Evolutionary conservation across 176 grass and related monocot genomes (phyloP).

Genomic region (Aechmea fasciata): DNA sequence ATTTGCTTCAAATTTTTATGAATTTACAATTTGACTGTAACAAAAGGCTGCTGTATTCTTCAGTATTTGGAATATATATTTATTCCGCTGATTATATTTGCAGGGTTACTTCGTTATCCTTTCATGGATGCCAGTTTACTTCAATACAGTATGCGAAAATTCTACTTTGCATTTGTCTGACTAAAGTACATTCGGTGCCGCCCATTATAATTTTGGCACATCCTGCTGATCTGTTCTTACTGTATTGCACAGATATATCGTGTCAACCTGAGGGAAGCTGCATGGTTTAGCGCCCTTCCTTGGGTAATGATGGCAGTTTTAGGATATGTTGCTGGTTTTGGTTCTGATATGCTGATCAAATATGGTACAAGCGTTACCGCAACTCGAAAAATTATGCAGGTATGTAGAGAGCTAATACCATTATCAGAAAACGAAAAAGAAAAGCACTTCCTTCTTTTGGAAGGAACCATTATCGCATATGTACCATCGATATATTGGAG

Average conservation of each 20-base stretch:
- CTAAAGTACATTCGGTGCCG: constrained; percentile 10
- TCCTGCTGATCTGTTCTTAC: background rate
- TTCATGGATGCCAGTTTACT: constrained; percentile 99
- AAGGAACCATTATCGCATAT: too few species aligned
- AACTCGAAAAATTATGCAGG: constrained; percentile 98
- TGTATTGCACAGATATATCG: constrained; percentile 54
- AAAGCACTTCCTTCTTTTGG: too few species aligned
- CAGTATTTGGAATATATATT: background rate
- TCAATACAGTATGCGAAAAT: constrained; percentile 62
- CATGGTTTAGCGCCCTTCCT: constrained; percentile 97
- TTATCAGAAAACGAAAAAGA: too few species aligned
- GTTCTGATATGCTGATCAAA: constrained; percentile 66
- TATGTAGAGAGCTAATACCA: constrained; percentile 15
- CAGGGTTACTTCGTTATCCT: constrained; percentile 98
- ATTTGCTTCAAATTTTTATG: constrained; percentile 17
- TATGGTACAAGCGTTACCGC: constrained; percentile 67
- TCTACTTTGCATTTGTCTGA: constrained; percentile 23
- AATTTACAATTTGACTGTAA: background rate
- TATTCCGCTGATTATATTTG: constrained; percentile 24
- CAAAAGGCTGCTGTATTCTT: background rate
- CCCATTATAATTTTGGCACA: background rate
- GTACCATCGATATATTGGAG: too few species aligned
- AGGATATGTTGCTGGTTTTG: constrained; percentile 72
- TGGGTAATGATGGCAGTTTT: constrained; percentile 99
- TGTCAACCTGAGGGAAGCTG: constrained; percentile 93